Evolutionary conservation across 768 basidiomycete species (phyloP), one percentile per base, ranked within the genome.

Genomic region (Tulasnella sp.): DNA sequence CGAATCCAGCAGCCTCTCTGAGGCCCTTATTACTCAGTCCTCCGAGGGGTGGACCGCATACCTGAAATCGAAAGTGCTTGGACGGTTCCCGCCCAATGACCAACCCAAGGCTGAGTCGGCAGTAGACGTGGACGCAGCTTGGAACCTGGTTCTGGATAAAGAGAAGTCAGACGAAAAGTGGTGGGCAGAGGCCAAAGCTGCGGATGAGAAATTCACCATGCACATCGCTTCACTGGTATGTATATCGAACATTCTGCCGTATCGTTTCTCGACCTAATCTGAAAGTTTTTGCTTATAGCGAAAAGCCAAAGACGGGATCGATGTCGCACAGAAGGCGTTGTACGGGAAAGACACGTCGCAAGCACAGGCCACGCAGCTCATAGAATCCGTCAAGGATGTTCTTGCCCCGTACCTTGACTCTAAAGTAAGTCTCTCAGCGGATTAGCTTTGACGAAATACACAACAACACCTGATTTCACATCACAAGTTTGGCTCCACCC

Each of bases 191-290:
- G 82, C 84, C 65, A 69, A 86, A 67, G 81, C 76, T 67, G 78
- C 82, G 66, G 86, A 96, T 63, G 92, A 94, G 73, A 97, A 94
- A 72, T 93, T 93, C 66, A 82, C 84, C 53, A 87, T 97, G 89
- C 75, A 93, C 72, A 79, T 91, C 66, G 73, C 80, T 41, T 79
- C 85, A 60, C 81, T 94, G 64, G 88, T 91, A 69, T 67, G 82
- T 74, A 15, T 2, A 15, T 21, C 29, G 1, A 25, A 15, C 27
- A 3, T 15, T n/a, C 22, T 51, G 66, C 49, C 48, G 30, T 34
- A 41, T 63, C 61, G 51, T 53, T 62, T 45, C 34, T 24, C 21
- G 51, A 45, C 38, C 21, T 42, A 19, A 4, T 9, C 24, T 56
- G 38, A 54, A n/a, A 25, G n/a, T n/a, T n/a, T 52, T n/a, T 30